phyloP scores from a whole-genome alignment of 306 rosid genomes.

The Casuarina equisetifolia region DNA sequence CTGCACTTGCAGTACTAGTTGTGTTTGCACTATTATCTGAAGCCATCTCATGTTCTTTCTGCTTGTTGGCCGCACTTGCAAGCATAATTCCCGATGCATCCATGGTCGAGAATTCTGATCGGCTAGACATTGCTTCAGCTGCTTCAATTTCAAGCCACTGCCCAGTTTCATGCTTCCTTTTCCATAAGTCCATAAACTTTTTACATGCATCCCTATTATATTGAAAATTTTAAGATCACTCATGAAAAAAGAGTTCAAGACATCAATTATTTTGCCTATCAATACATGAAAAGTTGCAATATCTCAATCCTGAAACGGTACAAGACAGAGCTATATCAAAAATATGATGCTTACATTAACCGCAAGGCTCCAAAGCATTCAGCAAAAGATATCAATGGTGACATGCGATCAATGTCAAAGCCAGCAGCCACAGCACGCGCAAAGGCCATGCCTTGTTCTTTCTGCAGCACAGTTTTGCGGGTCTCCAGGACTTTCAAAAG shows the following conservation, averaged over 20 bases:
- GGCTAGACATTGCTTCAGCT: slow-evolving; percentile 67
- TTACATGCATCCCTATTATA: slow-evolving; percentile 73
- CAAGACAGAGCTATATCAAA: slow-evolving; percentile 22
- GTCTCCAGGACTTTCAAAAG: slow-evolving; percentile 94
- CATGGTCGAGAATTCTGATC: slow-evolving; percentile 59
- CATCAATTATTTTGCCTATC: background rate
- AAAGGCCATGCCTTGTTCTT: slow-evolving; percentile 99
- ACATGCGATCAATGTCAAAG: slow-evolving; percentile 70
- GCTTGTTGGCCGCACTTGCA: slow-evolving; percentile 52
- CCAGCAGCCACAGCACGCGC: slow-evolving; percentile 99
- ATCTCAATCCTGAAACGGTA: slow-evolving; percentile 8
- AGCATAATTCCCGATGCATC: slow-evolving; percentile 68
- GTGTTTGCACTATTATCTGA: slow-evolving; percentile 54
- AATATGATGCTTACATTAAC: slow-evolving; percentile 54
- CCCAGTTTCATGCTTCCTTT: slow-evolving; percentile 92
- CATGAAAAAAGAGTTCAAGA: background rate
- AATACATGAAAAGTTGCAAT: slow-evolving; percentile 28
- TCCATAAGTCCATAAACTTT: slow-evolving; percentile 85
- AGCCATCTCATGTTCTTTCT: slow-evolving; percentile 46
- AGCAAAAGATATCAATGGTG: slow-evolving; percentile 75
- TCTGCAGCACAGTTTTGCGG: slow-evolving; percentile 82
- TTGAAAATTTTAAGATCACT: slow-evolving; percentile 26
- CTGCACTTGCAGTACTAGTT: slow-evolving; percentile 35
- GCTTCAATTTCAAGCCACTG: slow-evolving; percentile 97
- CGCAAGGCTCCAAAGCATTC: slow-evolving; percentile 96